Base-by-base conservation (phyloP, 495 filamentous ascomycete genomes). In the Talaromyces trachyspermus region DNA sequence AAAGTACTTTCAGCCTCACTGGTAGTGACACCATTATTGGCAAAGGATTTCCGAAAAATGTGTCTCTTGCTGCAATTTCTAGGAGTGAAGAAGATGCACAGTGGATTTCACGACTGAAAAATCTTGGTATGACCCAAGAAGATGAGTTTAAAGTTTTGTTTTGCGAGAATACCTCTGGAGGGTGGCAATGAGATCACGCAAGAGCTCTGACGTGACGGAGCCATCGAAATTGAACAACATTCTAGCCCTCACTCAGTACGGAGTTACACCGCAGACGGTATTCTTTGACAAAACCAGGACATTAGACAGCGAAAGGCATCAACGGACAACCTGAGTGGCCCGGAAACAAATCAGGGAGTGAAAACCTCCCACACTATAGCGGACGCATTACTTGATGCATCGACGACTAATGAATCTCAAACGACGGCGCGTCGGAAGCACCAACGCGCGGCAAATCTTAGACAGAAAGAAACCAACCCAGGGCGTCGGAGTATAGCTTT, bases 61-160 rank as follows among this genome's bases (percentile, higher is more conserved):
- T 51, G 6, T 74, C 77, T n/a, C 50, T 76, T 24, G 55, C 52
- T 37, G 48, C 63, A 20, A 58, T 69, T 1, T 42, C 62, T 12
- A 89, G 78, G 57, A 95, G 91, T 55, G 89, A 95, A n/a, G 91
- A 96, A 60, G 94, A 99, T 61, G 89, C 96, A 47, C 81, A 89
- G 56, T 99, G 94, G 94, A 70, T 99, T n/a, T 69, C 69, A 15
- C 79, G 85, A 42, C 65, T 99, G 24, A 77, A 88, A 24, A 90
- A 86, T 50, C 77, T 92, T 29, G 91, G 92, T 0, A 86, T 99
- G 77, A 62, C 70, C 1, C 49, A 68, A 0, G 90, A 95, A 36
- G 94, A 99, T 54, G 94, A 99, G 48, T 79, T 84, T 53, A 99
- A 99, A 58, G 67, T 99, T 66, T 95, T 15, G 84, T 80, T 4